Evolutionary conservation across 225 moss, liverwort and hornwort genomes (phyloP).

Genomic region (Marchantia polymorpha): DNA sequence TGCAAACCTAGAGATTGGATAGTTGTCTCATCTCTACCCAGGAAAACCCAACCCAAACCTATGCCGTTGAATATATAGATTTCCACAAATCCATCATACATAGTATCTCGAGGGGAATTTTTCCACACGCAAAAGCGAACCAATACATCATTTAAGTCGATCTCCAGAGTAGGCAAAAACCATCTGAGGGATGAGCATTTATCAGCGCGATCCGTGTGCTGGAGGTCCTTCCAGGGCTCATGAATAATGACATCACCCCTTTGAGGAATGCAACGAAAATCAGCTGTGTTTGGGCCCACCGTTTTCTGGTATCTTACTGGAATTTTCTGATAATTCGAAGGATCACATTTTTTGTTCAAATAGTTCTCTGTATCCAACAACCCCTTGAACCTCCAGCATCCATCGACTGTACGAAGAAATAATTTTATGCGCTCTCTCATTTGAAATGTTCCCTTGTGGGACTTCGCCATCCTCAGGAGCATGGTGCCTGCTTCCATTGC

Average conservation of each 20-base stretch:
- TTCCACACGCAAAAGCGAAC: conserved; percentile 33
- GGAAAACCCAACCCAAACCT: conserved; percentile 38
- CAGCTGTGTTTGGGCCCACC: conserved; percentile 27
- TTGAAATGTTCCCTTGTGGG: conserved; percentile 6
- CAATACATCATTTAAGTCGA: conserved; percentile 39
- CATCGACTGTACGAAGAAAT: conserved; percentile 27
- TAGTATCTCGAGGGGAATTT: not conserved
- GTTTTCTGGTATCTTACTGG: conserved; percentile 27
- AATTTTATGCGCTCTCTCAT: conserved; percentile 34
- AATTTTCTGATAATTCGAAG: conserved; percentile 31
- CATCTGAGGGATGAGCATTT: conserved; percentile 19
- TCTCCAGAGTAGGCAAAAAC: conserved; percentile 32
- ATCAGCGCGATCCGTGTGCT: conserved; percentile 9
- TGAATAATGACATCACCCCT: conserved; percentile 39
- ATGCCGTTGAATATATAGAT: conserved; percentile 35
- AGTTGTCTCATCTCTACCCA: conserved; percentile 35
- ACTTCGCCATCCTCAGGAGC: conserved; percentile 33
- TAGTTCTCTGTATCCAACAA: conserved; percentile 23
- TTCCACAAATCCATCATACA: conserved; percentile 36
- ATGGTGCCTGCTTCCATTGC: conserved; percentile 23
- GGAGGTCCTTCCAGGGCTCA: conserved; percentile 42
- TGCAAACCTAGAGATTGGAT: conserved; percentile 8
- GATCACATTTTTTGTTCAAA: conserved; percentile 22
- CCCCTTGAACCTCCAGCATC: conserved; percentile 38
- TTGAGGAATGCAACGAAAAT: conserved; percentile 30